Evolutionary conservation across 768 basidiomycete genomes (phyloP).

Genomic region (Boletus edulis): DNA sequence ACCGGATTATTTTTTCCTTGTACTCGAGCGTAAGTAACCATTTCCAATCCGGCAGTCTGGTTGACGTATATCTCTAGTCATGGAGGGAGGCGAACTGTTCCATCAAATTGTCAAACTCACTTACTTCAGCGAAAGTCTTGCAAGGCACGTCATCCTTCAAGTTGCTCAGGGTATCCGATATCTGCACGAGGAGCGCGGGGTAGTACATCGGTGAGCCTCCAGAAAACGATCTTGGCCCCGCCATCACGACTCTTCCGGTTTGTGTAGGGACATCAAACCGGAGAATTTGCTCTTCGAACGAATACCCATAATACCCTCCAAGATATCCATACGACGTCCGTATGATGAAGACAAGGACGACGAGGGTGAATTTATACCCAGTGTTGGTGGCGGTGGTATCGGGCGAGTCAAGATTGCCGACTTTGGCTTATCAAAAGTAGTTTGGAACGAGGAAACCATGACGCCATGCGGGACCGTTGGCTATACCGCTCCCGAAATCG

Average conservation of each 20-base stretch:
- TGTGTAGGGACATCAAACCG: constrained; percentile 85
- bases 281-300: constrained; percentile 94
- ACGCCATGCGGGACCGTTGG: constrained; percentile 99
- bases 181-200: constrained; percentile 95
- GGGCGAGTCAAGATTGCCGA: constrained; percentile 98
- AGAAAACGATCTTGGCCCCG: neutral
- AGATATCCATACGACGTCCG: constrained; percentile 67
- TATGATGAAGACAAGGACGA: constrained; percentile 99
- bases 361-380: constrained; percentile 92
- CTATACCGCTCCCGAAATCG: constrained; percentile 98
- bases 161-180: constrained; percentile 93
- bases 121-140: constrained; percentile 96
- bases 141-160: constrained; percentile 95
- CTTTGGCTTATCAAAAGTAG: constrained; percentile 95
- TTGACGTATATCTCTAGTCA: constrained; percentile 50
- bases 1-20: constrained; percentile 88
- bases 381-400: constrained; percentile 94
- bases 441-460: constrained; percentile 99
- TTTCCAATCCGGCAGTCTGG: neutral
- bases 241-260: neutral
- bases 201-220: constrained; percentile 76
- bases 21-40: constrained; percentile 76
- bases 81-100: constrained; percentile 98
- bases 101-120: constrained; percentile 99
- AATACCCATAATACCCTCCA: constrained; percentile 89